Conservation (phyloP, 192 early-diverging fungal genomes). For the Coemansia guatemalensis region DNA sequence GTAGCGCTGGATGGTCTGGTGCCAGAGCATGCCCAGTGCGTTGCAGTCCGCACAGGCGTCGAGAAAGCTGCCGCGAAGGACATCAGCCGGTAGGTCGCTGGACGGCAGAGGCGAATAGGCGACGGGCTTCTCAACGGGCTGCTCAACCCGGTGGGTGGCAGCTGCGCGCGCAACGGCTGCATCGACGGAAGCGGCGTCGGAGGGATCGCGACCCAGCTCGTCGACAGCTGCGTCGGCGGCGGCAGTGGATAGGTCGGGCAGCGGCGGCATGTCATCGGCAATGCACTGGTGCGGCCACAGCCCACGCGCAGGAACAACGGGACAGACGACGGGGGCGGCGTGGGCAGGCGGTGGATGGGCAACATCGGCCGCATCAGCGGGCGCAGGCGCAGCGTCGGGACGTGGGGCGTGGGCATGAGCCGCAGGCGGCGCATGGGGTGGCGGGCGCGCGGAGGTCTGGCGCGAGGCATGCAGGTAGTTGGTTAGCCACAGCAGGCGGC, state of each 20-base stretch:
- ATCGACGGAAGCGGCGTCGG: slow-evolving; percentile 47
- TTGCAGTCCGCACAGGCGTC: slow-evolving; percentile 61
- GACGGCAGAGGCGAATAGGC: not conserved
- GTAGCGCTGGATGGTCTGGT: slow-evolving; percentile 44
- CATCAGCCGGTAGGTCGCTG: slow-evolving; percentile 57
- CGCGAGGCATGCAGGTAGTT: slow-evolving; percentile 67
- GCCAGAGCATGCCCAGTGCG: slow-evolving; percentile 68
- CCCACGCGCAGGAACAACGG: slow-evolving; percentile 22
- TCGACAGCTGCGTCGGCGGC: slow-evolving; percentile 23
- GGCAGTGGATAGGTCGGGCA: not conserved
- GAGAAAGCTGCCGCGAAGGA: slow-evolving; percentile 58
- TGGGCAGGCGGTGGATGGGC: not conserved
- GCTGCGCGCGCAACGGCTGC: slow-evolving; percentile 38
- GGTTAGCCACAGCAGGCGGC: slow-evolving; percentile 84
- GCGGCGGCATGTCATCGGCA: not conserved
- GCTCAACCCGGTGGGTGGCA: not conserved
- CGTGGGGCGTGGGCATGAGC: not conserved
- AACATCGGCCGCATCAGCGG: not conserved
- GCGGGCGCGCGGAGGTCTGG: slow-evolving; percentile 24
- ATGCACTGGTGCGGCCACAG: slow-evolving; percentile 51
- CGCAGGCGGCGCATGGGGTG: not conserved
- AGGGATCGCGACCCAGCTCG: slow-evolving; percentile 25
- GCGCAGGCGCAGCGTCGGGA: not conserved
- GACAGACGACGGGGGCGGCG: slow-evolving; percentile 31
- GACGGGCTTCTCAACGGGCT: not conserved